Conservation (phyloP, 352 stramenopile species). For the Plasmopara muralis region DNA sequence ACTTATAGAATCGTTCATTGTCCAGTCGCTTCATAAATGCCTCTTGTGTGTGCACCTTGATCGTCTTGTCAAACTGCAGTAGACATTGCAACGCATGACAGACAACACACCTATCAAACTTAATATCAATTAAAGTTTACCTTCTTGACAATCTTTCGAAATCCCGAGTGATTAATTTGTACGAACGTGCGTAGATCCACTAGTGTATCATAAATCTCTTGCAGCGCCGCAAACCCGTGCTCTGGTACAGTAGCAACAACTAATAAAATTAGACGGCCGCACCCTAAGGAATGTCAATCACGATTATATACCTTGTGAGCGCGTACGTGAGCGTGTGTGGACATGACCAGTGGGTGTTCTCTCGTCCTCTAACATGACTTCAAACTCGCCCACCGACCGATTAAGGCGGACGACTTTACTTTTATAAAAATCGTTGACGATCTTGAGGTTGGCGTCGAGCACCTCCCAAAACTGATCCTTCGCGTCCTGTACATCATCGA, state of each 20-base stretch:
- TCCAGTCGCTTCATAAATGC: constrained; percentile 79
- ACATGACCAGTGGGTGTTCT: constrained; percentile 72
- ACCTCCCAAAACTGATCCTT: constrained; percentile 84
- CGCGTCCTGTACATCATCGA: constrained; percentile 59
- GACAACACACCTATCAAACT: not conserved
- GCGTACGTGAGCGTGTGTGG: constrained; percentile 47
- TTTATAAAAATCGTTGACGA: constrained; percentile 81
- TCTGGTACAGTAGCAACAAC: constrained; percentile 23
- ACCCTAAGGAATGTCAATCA: not conserved
- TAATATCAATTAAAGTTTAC: constrained; percentile 15
- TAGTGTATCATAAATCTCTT: constrained; percentile 87
- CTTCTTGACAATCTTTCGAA: constrained; percentile 93
- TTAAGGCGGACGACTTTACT: constrained; percentile 60
- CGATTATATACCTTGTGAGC: constrained; percentile 40
- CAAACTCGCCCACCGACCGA: constrained; percentile 72
- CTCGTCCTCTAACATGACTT: constrained; percentile 56
- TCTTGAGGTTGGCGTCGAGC: constrained; percentile 68
- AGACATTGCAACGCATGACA: constrained; percentile 1
- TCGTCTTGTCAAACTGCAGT: constrained; percentile 87
- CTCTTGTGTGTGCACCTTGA: constrained; percentile 56
- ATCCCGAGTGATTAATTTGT: constrained; percentile 89
- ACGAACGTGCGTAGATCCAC: constrained; percentile 87
- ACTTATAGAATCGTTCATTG: constrained; percentile 73
- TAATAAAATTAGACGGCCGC: constrained; percentile 1
- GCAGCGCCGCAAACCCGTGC: constrained; percentile 71